Evolutionary conservation across 192 early-diverging fungal species (phyloP), one percentile per base, ranked within the genome.

Genomic region (Funneliformis geosporum): DNA sequence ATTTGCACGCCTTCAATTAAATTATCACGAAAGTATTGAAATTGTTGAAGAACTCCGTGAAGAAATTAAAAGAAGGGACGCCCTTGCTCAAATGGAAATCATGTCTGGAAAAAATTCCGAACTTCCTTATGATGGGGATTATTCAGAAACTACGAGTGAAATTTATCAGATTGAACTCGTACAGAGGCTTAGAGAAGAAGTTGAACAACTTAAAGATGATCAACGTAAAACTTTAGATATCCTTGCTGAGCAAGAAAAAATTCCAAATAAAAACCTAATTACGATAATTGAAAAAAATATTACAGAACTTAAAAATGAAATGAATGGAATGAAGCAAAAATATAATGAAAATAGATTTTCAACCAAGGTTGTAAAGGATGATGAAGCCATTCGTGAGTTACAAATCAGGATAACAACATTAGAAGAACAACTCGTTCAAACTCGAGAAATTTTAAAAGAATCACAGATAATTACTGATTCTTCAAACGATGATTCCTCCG

Each of bases 21-120:
- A 23, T 55, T 65, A 78, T 11, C 25, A 3, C 68, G 64, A 78
- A 23, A 55, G 42, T 11, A 25, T 68, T 28, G 76, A 78, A 50
- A 55, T 78, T 39, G 76, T 78, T 50, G 76, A 78, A 68, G 62
- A 68, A n/a, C 64, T 78, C 38, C 42, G 76, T 1, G 64, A 78
- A 33, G 76, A 78, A 78, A 78, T 78, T 25, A 78, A 78, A 62
- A 65, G 23, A 39, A 60, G 76, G 40, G 76, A 78, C 8, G 46
- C 40, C 1, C 23, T 78, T 12, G 76, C 76, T 0, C 76, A 66
- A 68, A 12, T 47, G 28, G 44, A 78, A 62, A 25, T 78, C 50
- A 78, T 78, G 76, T 68, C 76, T 46, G 25, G 11, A 11, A 67
- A 27, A 28, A n/a, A 10, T 8, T 55, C 61, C 9, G 65, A 78